Percentiles rank a stretch among this genome's conserved stretches.
These are phyloP conservation scores for Chalciporus sp. DNA, from an alignment of 1,284 basidiomycete species.

Conservation along the genomic window DNA sequence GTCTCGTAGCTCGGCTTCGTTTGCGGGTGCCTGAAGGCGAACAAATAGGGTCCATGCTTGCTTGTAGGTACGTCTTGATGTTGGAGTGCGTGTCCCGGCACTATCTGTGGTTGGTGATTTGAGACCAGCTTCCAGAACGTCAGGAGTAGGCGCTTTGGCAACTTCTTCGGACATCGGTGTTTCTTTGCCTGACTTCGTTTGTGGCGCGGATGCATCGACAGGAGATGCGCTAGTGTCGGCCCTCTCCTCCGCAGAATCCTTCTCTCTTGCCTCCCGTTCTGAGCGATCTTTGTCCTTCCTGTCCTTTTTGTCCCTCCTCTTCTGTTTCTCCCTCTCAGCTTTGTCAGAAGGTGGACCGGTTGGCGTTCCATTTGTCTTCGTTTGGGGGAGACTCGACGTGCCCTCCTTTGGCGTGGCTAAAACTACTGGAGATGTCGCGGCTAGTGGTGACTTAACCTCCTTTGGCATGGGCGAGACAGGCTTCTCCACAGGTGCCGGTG, in stretches of 20 bases:
- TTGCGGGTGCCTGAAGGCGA: conserved; percentile 60
- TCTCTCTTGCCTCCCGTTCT: conserved; percentile 37
- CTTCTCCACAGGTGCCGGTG: conserved; percentile 43
- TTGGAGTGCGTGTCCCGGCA: conserved; percentile 67
- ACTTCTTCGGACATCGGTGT: conserved; percentile 39
- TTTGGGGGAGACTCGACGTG: conserved; percentile 28
- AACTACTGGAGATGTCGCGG: conserved; percentile 26
- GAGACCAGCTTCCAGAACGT: conserved; percentile 43
- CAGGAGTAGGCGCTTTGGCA: conserved; percentile 30
- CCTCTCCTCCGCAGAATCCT: conserved; percentile 40
- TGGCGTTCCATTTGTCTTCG: conserved; percentile 44
- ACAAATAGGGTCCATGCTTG: conserved; percentile 88
- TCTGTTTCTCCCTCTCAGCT: conserved; percentile 53
- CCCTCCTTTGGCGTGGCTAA: conserved; percentile 38
- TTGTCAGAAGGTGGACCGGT: conserved; percentile 39
- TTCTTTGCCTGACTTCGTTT: conserved; percentile 44
- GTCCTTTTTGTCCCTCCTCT: conserved; percentile 61
- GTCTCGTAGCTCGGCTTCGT: conserved; percentile 71
- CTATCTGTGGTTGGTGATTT: conserved; percentile 57
- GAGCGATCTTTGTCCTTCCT: conserved; percentile 53
- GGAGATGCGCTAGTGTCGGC: conserved; percentile 26
- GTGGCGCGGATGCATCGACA: conserved; percentile 21
- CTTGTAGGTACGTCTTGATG: conserved; percentile 58
- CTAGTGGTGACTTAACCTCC: conserved; percentile 34
- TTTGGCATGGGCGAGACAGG: conserved; percentile 40